Base-by-base conservation (phyloP, 352 stramenopile species). In the Globisporangium carolinianum region DNA sequence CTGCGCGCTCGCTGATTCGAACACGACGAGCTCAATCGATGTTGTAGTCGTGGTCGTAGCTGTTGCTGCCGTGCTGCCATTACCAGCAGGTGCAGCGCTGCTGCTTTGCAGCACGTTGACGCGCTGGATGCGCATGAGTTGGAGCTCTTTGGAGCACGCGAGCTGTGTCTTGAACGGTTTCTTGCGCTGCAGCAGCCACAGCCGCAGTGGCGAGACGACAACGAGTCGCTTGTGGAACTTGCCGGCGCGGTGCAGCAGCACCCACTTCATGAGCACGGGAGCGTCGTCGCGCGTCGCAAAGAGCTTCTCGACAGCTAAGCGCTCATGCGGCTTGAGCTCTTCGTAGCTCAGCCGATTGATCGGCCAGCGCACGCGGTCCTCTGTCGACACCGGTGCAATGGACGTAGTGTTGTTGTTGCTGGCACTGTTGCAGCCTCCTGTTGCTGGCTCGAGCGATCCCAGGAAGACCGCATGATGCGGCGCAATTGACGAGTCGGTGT, bases 281-380 rank as follows among this genome's bases (percentile, higher is more conserved):
- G 70, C 55, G 56, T 87, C 79, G 41, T 76, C 71, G 11, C 74
- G 67, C 17, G 47, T n/a, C 15, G 50, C 49, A 42, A 86, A 87
- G n/a, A 84, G 72, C 36, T 76, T 70, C 38, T 84, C 76, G 41
- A 89, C 59, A 4, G 51, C 59, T 3, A 58, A 47, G 1, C 78
- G 63, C 47, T 86, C 79, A 3, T 58, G 41, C 0, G 68, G 54
- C 43, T 69, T 76, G 18, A 87, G 60, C 52, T 89, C 76, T 9
- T 80, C 65, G 52, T 86, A 89, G 62, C 79, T 84, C 43, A 82
- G 67, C 5, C 77, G 76, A 48, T 89, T 89, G 47, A 79, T 82
- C 6, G 76, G 79, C 79, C 79, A 89, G 4, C 38, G 11, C 7
- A 60, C 39, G 1, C 14, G 47, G 17, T 65, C 42, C 11, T 47